Evolutionary conservation across 169 alveolate species (phyloP).

Genomic region (Besnoitia besnoiti): DNA sequence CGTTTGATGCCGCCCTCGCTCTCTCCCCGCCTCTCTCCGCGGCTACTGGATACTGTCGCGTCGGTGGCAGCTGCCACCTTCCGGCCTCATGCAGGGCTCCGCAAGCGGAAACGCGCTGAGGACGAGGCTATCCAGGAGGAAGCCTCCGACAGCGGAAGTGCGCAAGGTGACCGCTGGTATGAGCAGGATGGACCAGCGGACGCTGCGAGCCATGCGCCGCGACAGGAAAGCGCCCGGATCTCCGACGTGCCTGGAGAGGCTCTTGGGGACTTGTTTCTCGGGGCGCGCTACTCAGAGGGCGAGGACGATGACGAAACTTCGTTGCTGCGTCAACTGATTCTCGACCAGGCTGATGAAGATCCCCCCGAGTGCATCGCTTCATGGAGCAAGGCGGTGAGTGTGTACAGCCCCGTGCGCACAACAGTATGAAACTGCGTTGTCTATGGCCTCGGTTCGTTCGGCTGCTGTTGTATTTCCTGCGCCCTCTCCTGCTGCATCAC

Average conservation of each 20-base stretch:
- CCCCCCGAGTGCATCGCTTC: not conserved
- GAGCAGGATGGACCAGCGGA: not conserved
- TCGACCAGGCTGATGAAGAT: not conserved
- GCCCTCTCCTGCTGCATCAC: not conserved
- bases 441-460: too few relatives aligned
- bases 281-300: not conserved
- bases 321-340: slow-evolving; percentile 30
- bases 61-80: not conserved
- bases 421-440: too few relatives aligned
- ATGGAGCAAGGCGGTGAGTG: slow-evolving; percentile 20
- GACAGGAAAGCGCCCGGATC: too few relatives aligned
- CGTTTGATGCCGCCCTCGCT: not conserved
- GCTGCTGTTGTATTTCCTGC: not conserved
- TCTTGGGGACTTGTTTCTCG: not conserved
- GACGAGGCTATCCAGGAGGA: not conserved
- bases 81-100: not conserved
- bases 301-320: not conserved
- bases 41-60: not conserved
- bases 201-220: not conserved
- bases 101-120: not conserved
- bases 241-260: not conserved
- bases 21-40: not conserved
- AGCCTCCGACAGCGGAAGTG: not conserved
- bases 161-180: not conserved
- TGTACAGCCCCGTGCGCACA: not conserved